Evolutionary conservation across 306 rosid genomes (phyloP).

Genomic region (Abrus precatorius): DNA sequence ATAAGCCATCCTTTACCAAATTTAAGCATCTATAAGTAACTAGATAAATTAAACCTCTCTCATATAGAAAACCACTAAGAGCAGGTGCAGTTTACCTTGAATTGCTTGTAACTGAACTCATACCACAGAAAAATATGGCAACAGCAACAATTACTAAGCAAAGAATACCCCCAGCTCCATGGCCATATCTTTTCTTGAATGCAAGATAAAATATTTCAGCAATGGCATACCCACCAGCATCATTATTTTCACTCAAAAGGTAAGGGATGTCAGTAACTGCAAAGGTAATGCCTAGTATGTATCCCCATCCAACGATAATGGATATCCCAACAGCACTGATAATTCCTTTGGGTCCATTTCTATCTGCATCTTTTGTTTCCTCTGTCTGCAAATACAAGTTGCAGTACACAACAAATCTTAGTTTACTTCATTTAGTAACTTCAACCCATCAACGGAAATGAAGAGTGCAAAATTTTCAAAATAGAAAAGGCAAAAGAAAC

Average conservation of each 20-base stretch:
- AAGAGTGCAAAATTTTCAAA: constrained; percentile 19
- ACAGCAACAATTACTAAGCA: constrained; percentile 88
- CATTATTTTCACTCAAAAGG: constrained; percentile 82
- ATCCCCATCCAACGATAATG: constrained; percentile 86
- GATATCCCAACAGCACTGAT: constrained; percentile 94
- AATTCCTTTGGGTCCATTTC: constrained; percentile 95
- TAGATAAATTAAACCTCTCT: constrained; percentile 11
- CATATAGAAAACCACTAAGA: background rate
- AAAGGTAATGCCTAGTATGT: constrained; percentile 90
- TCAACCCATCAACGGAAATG: constrained; percentile 28
- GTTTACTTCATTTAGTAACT: constrained; percentile 47
- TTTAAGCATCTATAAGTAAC: constrained; percentile 38
- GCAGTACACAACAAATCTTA: constrained; percentile 33
- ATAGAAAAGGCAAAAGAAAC: constrained; percentile 2
- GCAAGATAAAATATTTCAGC: constrained; percentile 89
- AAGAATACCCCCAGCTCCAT: constrained; percentile 90
- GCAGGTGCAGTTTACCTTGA: constrained; percentile 69
- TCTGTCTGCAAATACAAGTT: constrained; percentile 73
- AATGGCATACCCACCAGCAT: constrained; percentile 96
- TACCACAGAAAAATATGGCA: constrained; percentile 96
- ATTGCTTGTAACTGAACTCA: constrained; percentile 97
- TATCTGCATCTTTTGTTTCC: constrained; percentile 93
- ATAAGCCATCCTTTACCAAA: constrained; percentile 79
- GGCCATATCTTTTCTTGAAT: constrained; percentile 90
- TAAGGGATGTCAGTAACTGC: constrained; percentile 75